Evolutionary conservation across 805 yeast species (phyloP).

Genomic region (Yamadazyma endophytica): DNA sequence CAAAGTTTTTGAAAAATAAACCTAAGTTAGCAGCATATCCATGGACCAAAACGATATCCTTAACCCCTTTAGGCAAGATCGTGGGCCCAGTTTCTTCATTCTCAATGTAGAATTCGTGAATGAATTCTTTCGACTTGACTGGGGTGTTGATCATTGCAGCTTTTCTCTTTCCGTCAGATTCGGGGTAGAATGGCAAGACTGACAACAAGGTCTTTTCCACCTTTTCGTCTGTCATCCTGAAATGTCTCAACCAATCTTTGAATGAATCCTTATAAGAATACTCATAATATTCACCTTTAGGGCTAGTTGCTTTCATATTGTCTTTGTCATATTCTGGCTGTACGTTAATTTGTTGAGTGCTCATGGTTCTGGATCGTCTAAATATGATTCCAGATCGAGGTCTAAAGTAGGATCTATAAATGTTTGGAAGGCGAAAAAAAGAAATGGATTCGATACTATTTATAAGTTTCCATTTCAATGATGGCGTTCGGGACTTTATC

Average conservation of each 20-base stretch:
- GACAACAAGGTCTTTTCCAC: conserved; percentile 46
- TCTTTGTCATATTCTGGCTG: too few species aligned
- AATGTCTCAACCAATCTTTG: conserved; percentile 30
- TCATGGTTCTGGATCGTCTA: too few species aligned
- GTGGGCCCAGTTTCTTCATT: conserved; percentile 41
- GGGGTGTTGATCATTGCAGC: conserved; percentile 51
- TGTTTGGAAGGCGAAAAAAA: too few species aligned
- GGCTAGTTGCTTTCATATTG: too few species aligned
- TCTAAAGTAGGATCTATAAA: too few species aligned
- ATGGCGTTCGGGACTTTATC: too few species aligned
- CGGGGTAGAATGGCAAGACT: conserved; percentile 56
- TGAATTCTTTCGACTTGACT: conserved; percentile 50
- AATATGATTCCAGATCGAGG: too few species aligned
- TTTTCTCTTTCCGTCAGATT: conserved; percentile 42
- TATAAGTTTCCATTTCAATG: too few species aligned
- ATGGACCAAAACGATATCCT: conserved; percentile 72
- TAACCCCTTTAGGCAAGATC: conserved; percentile 5
- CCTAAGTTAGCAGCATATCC: conserved; percentile 94
- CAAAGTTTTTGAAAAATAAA: conserved; percentile 70
- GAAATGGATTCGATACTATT: too few species aligned
- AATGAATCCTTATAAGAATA: conserved; percentile 14
- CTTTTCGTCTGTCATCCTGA: conserved; percentile 18
- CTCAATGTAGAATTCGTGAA: conserved; percentile 72
- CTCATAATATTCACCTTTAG: too few species aligned
- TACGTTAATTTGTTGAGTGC: too few species aligned